Evolutionary conservation across 768 basidiomycete genomes (phyloP).

Genomic region (Lactarius quietus): DNA sequence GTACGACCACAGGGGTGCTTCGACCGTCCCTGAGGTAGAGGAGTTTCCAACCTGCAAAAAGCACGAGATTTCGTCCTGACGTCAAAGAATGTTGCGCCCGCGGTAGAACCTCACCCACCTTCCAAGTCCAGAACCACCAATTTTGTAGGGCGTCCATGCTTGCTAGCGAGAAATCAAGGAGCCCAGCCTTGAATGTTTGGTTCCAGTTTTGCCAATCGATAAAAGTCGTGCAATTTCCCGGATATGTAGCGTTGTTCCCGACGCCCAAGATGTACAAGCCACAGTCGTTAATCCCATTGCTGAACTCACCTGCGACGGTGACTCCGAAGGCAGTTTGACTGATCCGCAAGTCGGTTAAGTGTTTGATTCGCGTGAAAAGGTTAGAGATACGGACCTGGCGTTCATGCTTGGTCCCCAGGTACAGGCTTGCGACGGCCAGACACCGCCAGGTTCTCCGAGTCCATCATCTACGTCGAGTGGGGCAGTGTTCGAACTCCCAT

Average conservation of each 20-base stretch:
- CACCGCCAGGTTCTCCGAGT: conserved; percentile 29
- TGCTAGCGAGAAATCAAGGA: conserved; percentile 49
- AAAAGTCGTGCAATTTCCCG: conserved; percentile 40
- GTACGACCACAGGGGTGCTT: conserved; percentile 67
- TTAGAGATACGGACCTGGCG: conserved; percentile 36
- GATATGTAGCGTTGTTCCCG: conserved; percentile 23
- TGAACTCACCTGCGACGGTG: conserved; percentile 74
- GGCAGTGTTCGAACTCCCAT: conserved; percentile 19
- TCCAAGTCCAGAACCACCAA: conserved; percentile 83
- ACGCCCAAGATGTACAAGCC: conserved; percentile 47
- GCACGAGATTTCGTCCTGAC: conserved; percentile 13
- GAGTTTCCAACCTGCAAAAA: conserved; percentile 53
- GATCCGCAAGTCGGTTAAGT: background rate
- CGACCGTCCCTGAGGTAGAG: conserved; percentile 43
- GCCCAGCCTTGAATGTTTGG: conserved; percentile 46
- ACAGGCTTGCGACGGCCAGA: conserved; percentile 36
- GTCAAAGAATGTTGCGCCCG: background rate
- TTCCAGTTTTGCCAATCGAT: conserved; percentile 53
- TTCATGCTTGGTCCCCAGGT: conserved; percentile 43
- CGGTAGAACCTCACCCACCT: conserved; percentile 37
- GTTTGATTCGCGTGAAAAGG: background rate
- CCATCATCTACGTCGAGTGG: conserved; percentile 35
- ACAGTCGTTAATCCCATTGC: conserved; percentile 63
- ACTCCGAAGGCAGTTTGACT: conserved; percentile 61
- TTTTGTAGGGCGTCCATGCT: conserved; percentile 66